Evolutionary conservation across 768 basidiomycete genomes (phyloP), one percentile per base, ranked within the genome.

Genomic region (Termitomyces sp.): DNA sequence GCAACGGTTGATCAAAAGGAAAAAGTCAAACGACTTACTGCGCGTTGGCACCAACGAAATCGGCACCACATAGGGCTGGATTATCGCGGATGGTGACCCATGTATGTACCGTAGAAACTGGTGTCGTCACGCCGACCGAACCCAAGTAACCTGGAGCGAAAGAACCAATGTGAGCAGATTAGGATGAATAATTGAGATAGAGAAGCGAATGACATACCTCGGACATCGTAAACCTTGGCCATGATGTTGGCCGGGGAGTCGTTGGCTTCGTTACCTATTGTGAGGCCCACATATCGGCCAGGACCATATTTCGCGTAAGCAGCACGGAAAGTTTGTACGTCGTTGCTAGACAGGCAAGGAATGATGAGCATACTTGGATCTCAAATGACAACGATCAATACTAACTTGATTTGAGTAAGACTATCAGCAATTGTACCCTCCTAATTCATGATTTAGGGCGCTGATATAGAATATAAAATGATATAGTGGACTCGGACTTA

Each of bases 31-130:
- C 66, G 46, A 35, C 53, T 38, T 62, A 75, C 73, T 75, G 73
- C 2, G 75, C 73, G 59, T 77, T 77, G 6, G 74, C 74, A 31
- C 71, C 75, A 9, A 70, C 69, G 40, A 74, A 75, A 54, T 75
- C 73, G 8, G 69, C 73, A 25, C 66, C 66, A 55, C 73, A 75
- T 21, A 75, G 65, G 12, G 58, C 61, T 16, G 67, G 68, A 60
- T 71, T 71, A 50, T 68, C 64, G 5, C 71, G 67, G 53, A 76
- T 66, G 12, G 35, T 53, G 19, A 74, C 68, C 74, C 74, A 77
- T 21, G 63, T 70, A 52, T 77, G 74, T 8, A 73, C 72, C 5
- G 74, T 75, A 7, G 74, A 72, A 7, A 77, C 70, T 3, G 68
- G 72, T 0, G 69, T 72, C 27, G 61, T 69, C 35, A 75, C 63